Evolutionary conservation across 371 early-diverging fungal species (phyloP), one percentile per base, ranked within the genome.

Genomic region (Capillidium rhysosporum): DNA sequence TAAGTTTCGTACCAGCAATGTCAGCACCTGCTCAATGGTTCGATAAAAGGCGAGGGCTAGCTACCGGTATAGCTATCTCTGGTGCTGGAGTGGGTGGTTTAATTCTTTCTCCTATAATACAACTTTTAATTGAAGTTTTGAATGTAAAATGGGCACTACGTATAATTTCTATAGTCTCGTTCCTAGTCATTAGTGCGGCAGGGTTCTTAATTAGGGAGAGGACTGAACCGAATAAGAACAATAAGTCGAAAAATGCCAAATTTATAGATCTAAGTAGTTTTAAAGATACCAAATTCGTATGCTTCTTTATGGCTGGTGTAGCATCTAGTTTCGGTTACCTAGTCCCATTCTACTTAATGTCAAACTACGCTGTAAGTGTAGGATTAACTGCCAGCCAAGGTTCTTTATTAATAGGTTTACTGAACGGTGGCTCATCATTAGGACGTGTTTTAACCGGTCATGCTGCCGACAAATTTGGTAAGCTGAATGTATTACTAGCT

Each of bases 21-120:
- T 56, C 69, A 10, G 63, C 84, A 1, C 70, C 83, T 0, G 63
- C 82, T 0, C 89, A 85, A 59, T 89, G 84, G 84, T 89, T 88
- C 61, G 56, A 55, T 20, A 70, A 69, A 26, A 60, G 68, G 29
- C 71, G 85, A n/a, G 82, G 82, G 0, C 55, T 89, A 43, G 86
- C 83, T 5, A 69, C 79, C 4, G 89, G 88, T 4, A 60, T 89
- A 1, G 76, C 80, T 38, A 73, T 78, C 29, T 69, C 82, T 55
- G 90, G 90, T 2, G 72, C 77, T 7, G 89, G 89, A 3, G 59
- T 86, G 28, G 89, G 87, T 25, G 87, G 87, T 0, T 67, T 86
- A 2, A 68, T 77, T 18, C 62, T 86, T 58, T 72, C 80, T 0
- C 79, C 81, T 21, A 58, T 86, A 3, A 66, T 80, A 56, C 76